Base-by-base conservation (phyloP, 1,284 basidiomycete genomes). In the Pseudozyma hubeiensis region DNA sequence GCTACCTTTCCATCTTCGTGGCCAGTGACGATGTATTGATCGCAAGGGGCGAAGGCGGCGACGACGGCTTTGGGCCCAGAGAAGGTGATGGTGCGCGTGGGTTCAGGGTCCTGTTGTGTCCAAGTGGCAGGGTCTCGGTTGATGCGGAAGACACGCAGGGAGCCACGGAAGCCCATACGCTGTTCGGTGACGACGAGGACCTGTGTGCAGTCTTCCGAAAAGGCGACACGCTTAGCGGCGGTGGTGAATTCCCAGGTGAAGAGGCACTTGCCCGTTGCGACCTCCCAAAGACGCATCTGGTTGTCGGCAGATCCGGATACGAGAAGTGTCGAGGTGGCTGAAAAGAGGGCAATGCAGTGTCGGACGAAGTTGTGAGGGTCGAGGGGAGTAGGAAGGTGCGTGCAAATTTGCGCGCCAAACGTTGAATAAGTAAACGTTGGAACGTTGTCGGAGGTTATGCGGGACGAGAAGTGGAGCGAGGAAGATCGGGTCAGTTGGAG, bases 1-100 rank as follows among this genome's bases (percentile, higher is more conserved):
- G 81, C 81, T 35, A 99, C 89, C 84, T 96, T 98, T 30, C 97
- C 97, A 64, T 92, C 93, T 86, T 98, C 96, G 86, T 99, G 97
- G 88, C 87, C 96, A 1, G 94, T 97, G 75, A 99, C 87, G 84
- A 99, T 91, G 78, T 91, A 87, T 61, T 91, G 89, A 43, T 92
- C 91, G 29, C 89, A 88, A 54, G 91, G 89, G 7, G 93, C 92
- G 85, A 96, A 99, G 3, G 93, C 90, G 79, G 94, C 96, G 40
- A 98, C 94, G 4, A 94, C 97, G 14, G 94, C 93, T 87, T 98
- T 98, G 59, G 78, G 73, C 11, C 83, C 83, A 16, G 78, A 81
- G 63, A 84, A 83, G 49, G 82, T 83, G 58, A 84, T 83, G 37
- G 78, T 82, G 46, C 83, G 77, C 10, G 69, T 74, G 3, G 83